Percentiles rank a stretch among this genome's conserved stretches.
Evolutionary conservation across 192 early-diverging fungal genomes (phyloP).

Genomic region (Jimgerdemannia lactiflua): DNA sequence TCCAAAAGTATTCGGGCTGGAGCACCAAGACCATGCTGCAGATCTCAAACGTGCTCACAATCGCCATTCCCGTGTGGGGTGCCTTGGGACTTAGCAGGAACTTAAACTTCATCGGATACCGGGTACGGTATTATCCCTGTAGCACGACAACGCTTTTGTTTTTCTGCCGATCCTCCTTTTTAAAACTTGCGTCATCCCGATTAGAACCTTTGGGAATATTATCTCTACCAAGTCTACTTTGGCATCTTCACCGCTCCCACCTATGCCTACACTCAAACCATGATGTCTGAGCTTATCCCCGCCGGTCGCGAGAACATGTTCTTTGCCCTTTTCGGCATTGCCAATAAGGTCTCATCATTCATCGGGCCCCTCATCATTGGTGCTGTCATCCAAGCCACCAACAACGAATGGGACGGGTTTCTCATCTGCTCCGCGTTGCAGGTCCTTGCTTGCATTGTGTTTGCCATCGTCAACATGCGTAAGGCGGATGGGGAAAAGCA

Average conservation of each 20-base stretch:
- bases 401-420: conserved; percentile 20
- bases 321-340: conserved; percentile 42
- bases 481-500: conserved; percentile 15
- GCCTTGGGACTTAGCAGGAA: conserved; percentile 26
- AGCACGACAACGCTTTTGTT: neutral
- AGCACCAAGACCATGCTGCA: conserved; percentile 36
- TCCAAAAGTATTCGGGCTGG: conserved; percentile 30
- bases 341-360: conserved; percentile 33
- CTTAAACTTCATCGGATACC: neutral
- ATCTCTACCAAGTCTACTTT: conserved; percentile 22
- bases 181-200: no score
- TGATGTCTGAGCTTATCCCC: conserved; percentile 37
- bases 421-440: conserved; percentile 13
- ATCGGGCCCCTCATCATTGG: conserved; percentile 35
- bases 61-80: conserved; percentile 33
- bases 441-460: conserved; percentile 7
- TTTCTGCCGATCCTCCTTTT: no score
- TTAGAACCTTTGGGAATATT: conserved; percentile 15
- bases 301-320: conserved; percentile 38
- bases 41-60: conserved; percentile 25
- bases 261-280: conserved; percentile 38
- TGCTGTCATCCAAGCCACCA: conserved; percentile 23
- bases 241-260: conserved; percentile 31
- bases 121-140: conserved; percentile 15
- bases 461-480: conserved; percentile 16